Base-by-base conservation (phyloP, 2,329 filamentous ascomycete genomes). In the Colletotrichum sansevieriae region DNA sequence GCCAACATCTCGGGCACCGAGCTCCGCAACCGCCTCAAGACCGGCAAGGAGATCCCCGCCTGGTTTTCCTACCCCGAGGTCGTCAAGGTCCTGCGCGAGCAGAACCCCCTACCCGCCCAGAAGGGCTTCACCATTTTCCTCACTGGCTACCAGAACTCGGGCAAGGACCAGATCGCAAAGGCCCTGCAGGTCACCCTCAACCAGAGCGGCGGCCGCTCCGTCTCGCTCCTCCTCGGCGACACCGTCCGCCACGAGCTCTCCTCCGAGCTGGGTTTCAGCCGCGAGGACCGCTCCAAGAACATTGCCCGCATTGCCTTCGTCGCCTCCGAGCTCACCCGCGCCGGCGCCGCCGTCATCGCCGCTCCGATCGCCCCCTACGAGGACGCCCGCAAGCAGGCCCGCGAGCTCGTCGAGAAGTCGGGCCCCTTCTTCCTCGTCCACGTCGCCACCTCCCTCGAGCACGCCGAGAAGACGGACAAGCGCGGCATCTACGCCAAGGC, bases 61-160 rank as follows among this genome's bases (percentile, higher is more conserved):
- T 99, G 96, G 96, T 99, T 99, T 88, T 98, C 96, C 37, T 99
- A 99, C 87, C 95, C 96, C 71, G 96, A 99, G 85, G 96, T 99
- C 75, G 96, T 99, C 83, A 91, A 90, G 82, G 96, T 98, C 57
- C 91, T 99, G 71, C 91, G 96, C 76, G 95, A 99, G 85, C 97
- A 95, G 74, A 96, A 98, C 86, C 96, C 95, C 57, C 90, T 97
- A 59, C 92, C 96, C 74, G 91, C 89, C 75, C 88, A 91, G 78
- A 97, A 99, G 86, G 96, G 96, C 72, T 99, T 99, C 89, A 98
- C 96, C 72, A 88, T 99, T 82, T 98, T 99, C 90, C 87, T 99
- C 73, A 98, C 96, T 3, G 96, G 96, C 70, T 98, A 96, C 87
- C 91, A 92, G 80, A 99, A 98, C 90, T 92, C 89, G 68, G 96